phyloP scores from a whole-genome alignment of 768 basidiomycete species.

The Mycena olivaceomarginata region DNA sequence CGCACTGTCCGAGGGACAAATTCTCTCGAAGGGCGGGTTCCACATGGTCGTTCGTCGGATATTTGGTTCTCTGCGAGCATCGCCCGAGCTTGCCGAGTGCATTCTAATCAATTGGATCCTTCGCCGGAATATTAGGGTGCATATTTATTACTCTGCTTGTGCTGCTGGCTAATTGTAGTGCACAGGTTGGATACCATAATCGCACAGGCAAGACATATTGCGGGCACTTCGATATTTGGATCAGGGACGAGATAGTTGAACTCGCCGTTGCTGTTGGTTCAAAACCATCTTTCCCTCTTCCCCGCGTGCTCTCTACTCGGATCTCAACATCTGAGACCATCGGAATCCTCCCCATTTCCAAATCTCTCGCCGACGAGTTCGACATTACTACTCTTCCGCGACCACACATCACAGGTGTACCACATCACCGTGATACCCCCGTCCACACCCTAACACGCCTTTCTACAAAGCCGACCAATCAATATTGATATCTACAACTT shows the following conservation, averaged over 20 bases:
- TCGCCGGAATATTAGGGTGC: not conserved
- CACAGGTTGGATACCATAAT: not conserved
- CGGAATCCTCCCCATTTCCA: too few species aligned
- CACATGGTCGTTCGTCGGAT: slow-evolving; percentile 37
- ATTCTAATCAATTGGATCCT: not conserved
- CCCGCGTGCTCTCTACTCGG: too few species aligned
- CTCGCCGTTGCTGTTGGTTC: not conserved
- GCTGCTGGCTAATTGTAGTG: not conserved
- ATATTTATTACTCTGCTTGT: not conserved
- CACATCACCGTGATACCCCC: too few species aligned
- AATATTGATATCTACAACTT: too few species aligned
- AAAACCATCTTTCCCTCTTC: too few species aligned
- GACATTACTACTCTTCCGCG: too few species aligned
- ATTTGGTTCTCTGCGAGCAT: not conserved
- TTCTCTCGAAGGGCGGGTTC: slow-evolving; percentile 36
- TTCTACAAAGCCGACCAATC: too few species aligned
- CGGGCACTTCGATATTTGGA: not conserved
- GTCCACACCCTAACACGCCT: too few species aligned
- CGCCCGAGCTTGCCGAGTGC: not conserved
- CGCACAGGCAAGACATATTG: not conserved
- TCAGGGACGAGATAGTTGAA: not conserved
- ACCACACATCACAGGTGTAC: too few species aligned
- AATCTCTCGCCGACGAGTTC: too few species aligned
- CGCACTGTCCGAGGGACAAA: slow-evolving; percentile 44
- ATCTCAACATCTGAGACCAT: too few species aligned